Evolutionary conservation across 768 basidiomycete genomes (phyloP), one percentile per base, ranked within the genome.

Genomic region (Phylloporus sp.): DNA sequence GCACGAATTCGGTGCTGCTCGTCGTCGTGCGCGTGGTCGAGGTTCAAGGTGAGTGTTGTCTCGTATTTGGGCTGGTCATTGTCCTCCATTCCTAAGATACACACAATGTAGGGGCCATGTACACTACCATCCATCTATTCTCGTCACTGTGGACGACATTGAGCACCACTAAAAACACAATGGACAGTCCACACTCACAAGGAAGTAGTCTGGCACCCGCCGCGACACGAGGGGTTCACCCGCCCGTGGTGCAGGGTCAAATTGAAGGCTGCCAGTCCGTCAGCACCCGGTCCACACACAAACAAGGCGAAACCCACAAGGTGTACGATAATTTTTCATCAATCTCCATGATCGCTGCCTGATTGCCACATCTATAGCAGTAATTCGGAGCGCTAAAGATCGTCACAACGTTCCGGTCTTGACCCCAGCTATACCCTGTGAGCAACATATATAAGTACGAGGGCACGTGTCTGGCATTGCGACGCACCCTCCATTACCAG

Each of bases 331-430:
- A 77, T 80, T 93, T 93, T 84, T 93, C 91, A 73, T 99, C 97
- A 71, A 99, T 97, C 72, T 99, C 97, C 86, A 99, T 95, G 70
- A 99, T 99, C 45, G 97, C 97, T 49, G 97, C 97, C 67, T 98
- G 97, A 71, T 99, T 99, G 48, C 97, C 97, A 69, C 97, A 99
- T 69, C 97, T 81, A 78, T 99, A 99, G 74, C 95, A 99, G 73
- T 97, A 99, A 75, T 99, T 99, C 38, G 97, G 97, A 59, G 97
- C 97, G 58, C 95, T 97, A 79, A 97, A 99, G 68, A 99, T 97
- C 38, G 95, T 99, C 59, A 99, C 95, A 22, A 99, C 95, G 69
- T 97, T 98, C 72, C 93, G 84, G 74, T 98, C 95, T 74, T 98
- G 95, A 53, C 94, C 93, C 95, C 95, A 98, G 69, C 93, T 97